These are phyloP conservation scores for Xylaria telfairii DNA, from an alignment of 495 filamentous ascomycete genomes.

Conservation along the genomic window DNA sequence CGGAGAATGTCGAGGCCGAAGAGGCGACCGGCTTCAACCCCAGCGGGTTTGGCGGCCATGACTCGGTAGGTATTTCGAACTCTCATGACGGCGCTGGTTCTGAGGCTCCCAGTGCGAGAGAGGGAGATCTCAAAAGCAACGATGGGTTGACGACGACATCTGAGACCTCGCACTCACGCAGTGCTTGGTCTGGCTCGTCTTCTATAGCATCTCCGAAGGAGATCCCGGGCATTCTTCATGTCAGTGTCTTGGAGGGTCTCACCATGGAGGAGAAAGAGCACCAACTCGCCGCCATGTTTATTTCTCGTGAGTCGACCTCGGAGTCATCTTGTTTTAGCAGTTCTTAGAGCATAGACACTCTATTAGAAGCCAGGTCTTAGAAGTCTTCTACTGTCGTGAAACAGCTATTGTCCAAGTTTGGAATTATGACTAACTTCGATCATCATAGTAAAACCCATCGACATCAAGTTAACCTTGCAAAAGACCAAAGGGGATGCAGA, in stretches of 20 bases:
- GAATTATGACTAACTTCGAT: neutral
- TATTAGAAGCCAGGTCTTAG: neutral
- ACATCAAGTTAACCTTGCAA: constrained; percentile 68
- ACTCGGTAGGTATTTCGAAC: constrained; percentile 25
- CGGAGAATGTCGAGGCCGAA: constrained; percentile 64
- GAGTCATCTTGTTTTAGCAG: neutral
- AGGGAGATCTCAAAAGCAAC: constrained; percentile 35
- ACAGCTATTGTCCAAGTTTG: neutral
- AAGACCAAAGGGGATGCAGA: constrained; percentile 67
- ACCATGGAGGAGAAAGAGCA: constrained; percentile 62
- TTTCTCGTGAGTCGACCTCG: constrained; percentile 39
- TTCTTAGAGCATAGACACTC: no score
- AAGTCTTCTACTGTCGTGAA: neutral
- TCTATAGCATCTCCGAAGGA: constrained; percentile 26
- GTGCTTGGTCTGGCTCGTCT: constrained; percentile 27
- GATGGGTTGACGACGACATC: constrained; percentile 32
- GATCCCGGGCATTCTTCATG: constrained; percentile 16
- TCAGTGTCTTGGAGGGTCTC: constrained; percentile 52
- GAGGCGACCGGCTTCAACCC: constrained; percentile 78
- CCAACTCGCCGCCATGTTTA: constrained; percentile 72
- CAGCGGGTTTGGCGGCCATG: constrained; percentile 65
- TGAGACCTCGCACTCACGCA: constrained; percentile 31
- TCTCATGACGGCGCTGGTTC: constrained; percentile 23
- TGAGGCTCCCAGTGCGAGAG: constrained; percentile 17
- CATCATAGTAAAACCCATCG: constrained; percentile 57